Evolutionary conservation across 2,329 filamentous ascomycete species (phyloP).

Genomic region (Corinectria fuckeliana): DNA sequence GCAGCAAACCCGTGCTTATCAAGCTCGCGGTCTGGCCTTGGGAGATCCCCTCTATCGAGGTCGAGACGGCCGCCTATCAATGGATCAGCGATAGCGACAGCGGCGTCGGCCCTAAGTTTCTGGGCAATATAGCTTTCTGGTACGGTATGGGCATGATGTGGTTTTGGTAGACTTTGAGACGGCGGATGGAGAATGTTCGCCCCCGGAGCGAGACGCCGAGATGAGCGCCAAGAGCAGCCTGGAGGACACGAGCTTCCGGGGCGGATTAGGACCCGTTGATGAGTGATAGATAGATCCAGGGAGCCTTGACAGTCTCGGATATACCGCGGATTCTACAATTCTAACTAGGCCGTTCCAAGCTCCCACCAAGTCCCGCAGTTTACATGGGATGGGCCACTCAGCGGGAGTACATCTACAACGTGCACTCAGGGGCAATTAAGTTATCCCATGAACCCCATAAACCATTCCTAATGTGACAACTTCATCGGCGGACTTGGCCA

Average conservation of each 20-base stretch:
- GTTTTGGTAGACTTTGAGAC: constrained; percentile 37
- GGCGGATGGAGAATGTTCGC: constrained; percentile 28
- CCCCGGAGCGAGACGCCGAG: constrained; percentile 32
- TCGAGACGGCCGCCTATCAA: constrained; percentile 38
- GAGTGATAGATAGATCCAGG: neutral
- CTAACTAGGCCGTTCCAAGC: too few relatives aligned
- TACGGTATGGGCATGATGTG: constrained; percentile 30
- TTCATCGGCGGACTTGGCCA: too few relatives aligned
- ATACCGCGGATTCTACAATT: too few relatives aligned
- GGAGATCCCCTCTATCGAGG: constrained; percentile 33
- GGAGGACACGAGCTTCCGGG: neutral
- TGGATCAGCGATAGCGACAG: constrained; percentile 35
- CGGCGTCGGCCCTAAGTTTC: constrained; percentile 36
- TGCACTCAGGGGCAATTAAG: too few relatives aligned
- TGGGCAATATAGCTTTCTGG: constrained; percentile 40
- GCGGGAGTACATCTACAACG: too few relatives aligned
- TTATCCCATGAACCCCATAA: too few relatives aligned
- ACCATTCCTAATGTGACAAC: too few relatives aligned
- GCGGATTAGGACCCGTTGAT: neutral
- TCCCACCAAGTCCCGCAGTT: too few relatives aligned
- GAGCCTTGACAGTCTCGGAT: too few relatives aligned
- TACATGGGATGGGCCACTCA: too few relatives aligned
- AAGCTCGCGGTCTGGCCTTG: constrained; percentile 39
- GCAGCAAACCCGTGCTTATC: constrained; percentile 33
- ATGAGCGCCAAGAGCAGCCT: constrained; percentile 27